phyloP scores from a whole-genome alignment of 1,139 yeast species.

The Casaregolazyma lundiana region DNA sequence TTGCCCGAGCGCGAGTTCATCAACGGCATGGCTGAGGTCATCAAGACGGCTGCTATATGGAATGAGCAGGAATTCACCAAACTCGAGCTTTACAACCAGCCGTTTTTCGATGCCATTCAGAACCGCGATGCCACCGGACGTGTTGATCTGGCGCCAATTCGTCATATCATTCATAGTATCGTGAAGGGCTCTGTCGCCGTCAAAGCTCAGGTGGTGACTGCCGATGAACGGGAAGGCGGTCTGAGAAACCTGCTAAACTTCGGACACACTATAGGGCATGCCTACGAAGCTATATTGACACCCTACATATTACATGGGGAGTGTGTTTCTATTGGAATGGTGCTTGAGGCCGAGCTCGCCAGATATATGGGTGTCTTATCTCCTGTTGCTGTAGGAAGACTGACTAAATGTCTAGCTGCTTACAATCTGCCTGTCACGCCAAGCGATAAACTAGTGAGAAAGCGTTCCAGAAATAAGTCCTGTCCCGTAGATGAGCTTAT shows the following conservation, averaged over 20 bases:
- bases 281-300: slow-evolving; percentile 91
- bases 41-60: slow-evolving; percentile 98
- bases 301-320: slow-evolving; percentile 98
- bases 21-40: slow-evolving; percentile 98
- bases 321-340: slow-evolving; percentile 93
- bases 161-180: slow-evolving; percentile 68
- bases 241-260: slow-evolving; percentile 87
- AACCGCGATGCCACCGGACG: slow-evolving; percentile 38
- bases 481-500: slow-evolving; percentile 71
- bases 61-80: slow-evolving; percentile 81
- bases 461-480: slow-evolving; percentile 61
- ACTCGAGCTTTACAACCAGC: slow-evolving; percentile 68
- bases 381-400: slow-evolving; percentile 91
- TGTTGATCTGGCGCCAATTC: slow-evolving; percentile 60
- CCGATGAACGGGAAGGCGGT: slow-evolving; percentile 95
- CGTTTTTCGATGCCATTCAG: slow-evolving; percentile 59
- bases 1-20: slow-evolving; percentile 91
- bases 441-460: slow-evolving; percentile 66
- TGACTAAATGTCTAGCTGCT: slow-evolving; percentile 74
- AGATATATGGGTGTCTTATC: slow-evolving; percentile 84
- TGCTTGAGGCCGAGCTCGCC: slow-evolving; percentile 89
- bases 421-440: slow-evolving; percentile 81
- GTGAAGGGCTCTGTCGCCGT: slow-evolving; percentile 85
- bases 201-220: slow-evolving; percentile 89
- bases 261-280: slow-evolving; percentile 98